A percentile compares a stretch with the other conserved stretches of the same genome.
phyloP scores from a whole-genome alignment of 2,329 filamentous ascomycete genomes.

The Blastomyces gilchristii region DNA sequence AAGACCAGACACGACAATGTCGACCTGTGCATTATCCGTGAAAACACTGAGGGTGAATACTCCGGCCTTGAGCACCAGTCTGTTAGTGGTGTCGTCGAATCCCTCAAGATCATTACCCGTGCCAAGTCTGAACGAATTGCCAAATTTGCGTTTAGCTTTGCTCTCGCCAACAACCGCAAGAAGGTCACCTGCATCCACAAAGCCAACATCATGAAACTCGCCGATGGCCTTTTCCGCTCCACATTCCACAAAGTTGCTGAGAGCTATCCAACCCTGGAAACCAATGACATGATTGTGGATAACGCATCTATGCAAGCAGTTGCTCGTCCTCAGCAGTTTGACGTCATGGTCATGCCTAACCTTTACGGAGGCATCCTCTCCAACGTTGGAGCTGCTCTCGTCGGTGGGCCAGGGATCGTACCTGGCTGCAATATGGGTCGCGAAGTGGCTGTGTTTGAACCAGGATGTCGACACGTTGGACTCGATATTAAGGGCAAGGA shows the following conservation, averaged over 20 bases:
- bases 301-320: slow-evolving; percentile 99
- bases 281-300: slow-evolving; percentile 99
- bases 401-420: slow-evolving; percentile 92
- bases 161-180: slow-evolving; percentile 95
- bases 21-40: slow-evolving; percentile 98
- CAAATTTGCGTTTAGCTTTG: slow-evolving; percentile 97
- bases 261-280: slow-evolving; percentile 91
- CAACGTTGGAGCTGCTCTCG: slow-evolving; percentile 95
- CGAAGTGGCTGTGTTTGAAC: slow-evolving; percentile 96
- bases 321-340: slow-evolving; percentile 91
- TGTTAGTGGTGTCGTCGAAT: slow-evolving; percentile 91
- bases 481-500: slow-evolving; percentile 99
- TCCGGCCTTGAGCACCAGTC: slow-evolving; percentile 98
- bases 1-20: slow-evolving; percentile 94
- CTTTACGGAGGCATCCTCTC: slow-evolving; percentile 97
- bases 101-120: slow-evolving; percentile 98
- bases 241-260: slow-evolving; percentile 90
- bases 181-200: slow-evolving; percentile 99
- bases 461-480: slow-evolving; percentile 96
- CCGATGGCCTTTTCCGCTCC: slow-evolving; percentile 95
- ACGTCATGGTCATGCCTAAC: slow-evolving; percentile 99
- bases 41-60: slow-evolving; percentile 99
- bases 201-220: slow-evolving; percentile 99
- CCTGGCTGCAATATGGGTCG: slow-evolving; percentile 99
- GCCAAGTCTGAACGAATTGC: slow-evolving; percentile 98